These are phyloP conservation scores for Trichoderma hamatum DNA, from an alignment of 2,329 filamentous ascomycete genomes.

Conservation along the genomic window DNA sequence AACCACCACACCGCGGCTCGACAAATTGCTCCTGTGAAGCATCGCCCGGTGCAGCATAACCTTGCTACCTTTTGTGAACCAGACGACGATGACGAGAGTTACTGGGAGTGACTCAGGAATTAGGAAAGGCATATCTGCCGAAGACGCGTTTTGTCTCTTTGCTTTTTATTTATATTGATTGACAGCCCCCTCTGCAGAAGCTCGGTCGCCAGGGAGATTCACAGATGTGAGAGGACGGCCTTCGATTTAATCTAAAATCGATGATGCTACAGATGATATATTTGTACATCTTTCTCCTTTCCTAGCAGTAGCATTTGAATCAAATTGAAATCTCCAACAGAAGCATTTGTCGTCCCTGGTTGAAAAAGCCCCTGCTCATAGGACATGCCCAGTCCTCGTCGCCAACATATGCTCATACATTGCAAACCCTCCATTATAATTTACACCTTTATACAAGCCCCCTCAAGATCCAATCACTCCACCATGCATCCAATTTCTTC, in stretches of 20 bases:
- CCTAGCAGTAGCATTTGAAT: neutral
- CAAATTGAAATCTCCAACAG: too few relatives aligned
- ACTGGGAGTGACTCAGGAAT: slow-evolving; percentile 24
- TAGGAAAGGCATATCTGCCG: neutral
- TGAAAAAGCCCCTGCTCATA: neutral
- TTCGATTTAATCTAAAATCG: slow-evolving; percentile 20
- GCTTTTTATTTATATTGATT: neutral
- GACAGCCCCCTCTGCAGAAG: neutral
- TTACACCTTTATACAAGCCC: too few relatives aligned
- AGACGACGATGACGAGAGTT: slow-evolving; percentile 30
- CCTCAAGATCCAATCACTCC: too few relatives aligned
- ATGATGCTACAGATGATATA: neutral
- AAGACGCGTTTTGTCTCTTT: neutral
- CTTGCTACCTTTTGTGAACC: slow-evolving; percentile 31
- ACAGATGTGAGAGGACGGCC: neutral
- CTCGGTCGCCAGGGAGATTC: neutral
- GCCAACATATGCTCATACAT: too few relatives aligned
- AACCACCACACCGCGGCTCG: slow-evolving; percentile 15
- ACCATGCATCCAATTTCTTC: too few relatives aligned
- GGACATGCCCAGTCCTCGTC: too few relatives aligned
- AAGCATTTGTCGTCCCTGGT: neutral
- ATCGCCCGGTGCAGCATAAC: slow-evolving; percentile 28
- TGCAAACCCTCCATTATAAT: too few relatives aligned
- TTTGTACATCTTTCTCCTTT: neutral
- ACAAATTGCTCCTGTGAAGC: slow-evolving; percentile 29